phyloP scores from a whole-genome alignment of 2,329 filamentous ascomycete genomes.

The Talaromyces sp. region DNA sequence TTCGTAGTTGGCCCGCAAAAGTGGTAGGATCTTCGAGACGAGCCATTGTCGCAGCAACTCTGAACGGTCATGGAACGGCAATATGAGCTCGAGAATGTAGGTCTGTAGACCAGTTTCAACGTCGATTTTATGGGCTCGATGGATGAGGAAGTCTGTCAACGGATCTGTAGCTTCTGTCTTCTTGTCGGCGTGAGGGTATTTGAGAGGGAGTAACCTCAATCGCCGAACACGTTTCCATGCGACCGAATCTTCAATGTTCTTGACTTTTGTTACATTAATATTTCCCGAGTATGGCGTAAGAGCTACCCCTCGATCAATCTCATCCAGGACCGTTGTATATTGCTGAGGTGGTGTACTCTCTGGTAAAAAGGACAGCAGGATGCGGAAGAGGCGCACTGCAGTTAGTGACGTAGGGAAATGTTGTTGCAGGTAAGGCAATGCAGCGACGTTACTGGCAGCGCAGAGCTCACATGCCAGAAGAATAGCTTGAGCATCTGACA shows the following conservation, averaged over 20 bases:
- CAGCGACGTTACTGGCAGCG: slow-evolving; percentile 49
- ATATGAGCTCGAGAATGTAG: slow-evolving; percentile 51
- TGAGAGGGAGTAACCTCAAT: slow-evolving; percentile 48
- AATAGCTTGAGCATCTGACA: slow-evolving; percentile 54
- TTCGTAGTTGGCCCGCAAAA: slow-evolving; percentile 57
- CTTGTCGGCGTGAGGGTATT: slow-evolving; percentile 41
- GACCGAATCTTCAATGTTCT: slow-evolving; percentile 44
- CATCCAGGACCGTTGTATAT: slow-evolving; percentile 46
- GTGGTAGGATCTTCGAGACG: slow-evolving; percentile 54
- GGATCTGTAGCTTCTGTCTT: slow-evolving; percentile 43
- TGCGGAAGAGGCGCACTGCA: slow-evolving; percentile 52
- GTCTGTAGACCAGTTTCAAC: slow-evolving; percentile 54
- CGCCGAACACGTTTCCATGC: slow-evolving; percentile 51
- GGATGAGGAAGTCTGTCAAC: slow-evolving; percentile 54
- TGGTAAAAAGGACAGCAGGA: slow-evolving; percentile 59
- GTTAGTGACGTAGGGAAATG: slow-evolving; percentile 45
- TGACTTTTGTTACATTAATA: slow-evolving; percentile 45
- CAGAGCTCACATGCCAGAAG: slow-evolving; percentile 55
- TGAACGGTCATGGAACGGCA: slow-evolving; percentile 53
- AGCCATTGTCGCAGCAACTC: slow-evolving; percentile 54
- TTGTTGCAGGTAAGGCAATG: slow-evolving; percentile 49
- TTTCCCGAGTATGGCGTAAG: slow-evolving; percentile 24
- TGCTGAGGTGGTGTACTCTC: slow-evolving; percentile 50
- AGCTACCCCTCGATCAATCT: slow-evolving; percentile 38
- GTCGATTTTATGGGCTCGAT: slow-evolving; percentile 57